A percentile compares a stretch with the other conserved stretches of the same genome.
Conservation (phyloP, 2,329 filamentous ascomycete genomes). For the Eutypella sp. region DNA sequence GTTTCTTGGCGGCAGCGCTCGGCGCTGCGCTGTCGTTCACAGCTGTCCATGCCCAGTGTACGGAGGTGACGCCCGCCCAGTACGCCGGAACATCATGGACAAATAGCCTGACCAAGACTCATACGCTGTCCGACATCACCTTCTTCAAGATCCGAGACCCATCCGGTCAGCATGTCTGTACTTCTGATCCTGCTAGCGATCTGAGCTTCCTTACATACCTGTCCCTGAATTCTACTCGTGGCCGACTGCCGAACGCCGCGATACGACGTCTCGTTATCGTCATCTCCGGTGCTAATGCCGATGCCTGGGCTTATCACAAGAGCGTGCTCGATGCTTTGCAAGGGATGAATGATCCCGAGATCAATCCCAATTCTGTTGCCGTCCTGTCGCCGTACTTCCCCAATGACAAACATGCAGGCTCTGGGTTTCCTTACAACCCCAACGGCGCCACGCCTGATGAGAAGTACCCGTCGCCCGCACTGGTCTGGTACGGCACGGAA, state of each 20-base stretch:
- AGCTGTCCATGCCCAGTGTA: slow-evolving; percentile 2
- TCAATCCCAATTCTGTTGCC: slow-evolving; percentile 1
- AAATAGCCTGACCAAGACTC: slow-evolving; percentile 1
- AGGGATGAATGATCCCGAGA: background rate
- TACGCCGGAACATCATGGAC: slow-evolving; percentile 3
- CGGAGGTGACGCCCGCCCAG: slow-evolving; percentile 3
- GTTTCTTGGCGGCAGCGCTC: background rate
- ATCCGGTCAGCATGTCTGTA: slow-evolving; percentile 3
- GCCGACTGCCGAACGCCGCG: background rate
- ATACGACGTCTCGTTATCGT: slow-evolving; percentile 3
- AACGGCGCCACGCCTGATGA: slow-evolving; percentile 1
- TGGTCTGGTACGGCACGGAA: slow-evolving; percentile 3
- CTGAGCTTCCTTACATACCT: slow-evolving; percentile 4
- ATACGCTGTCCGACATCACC: slow-evolving; percentile 3
- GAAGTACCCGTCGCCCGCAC: slow-evolving; percentile 6
- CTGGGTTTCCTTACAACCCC: slow-evolving; percentile 4
- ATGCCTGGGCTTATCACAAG: slow-evolving; percentile 5
- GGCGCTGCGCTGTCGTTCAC: background rate
- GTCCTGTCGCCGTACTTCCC: slow-evolving; percentile 3
- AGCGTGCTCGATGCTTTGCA: slow-evolving; percentile 2
- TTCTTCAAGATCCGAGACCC: slow-evolving; percentile 7
- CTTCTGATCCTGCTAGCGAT: slow-evolving; percentile 3
- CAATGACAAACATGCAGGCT: slow-evolving; percentile 3
- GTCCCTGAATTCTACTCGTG: slow-evolving; percentile 3
- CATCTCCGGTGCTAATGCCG: slow-evolving; percentile 1